Base-by-base conservation (phyloP, 805 yeast species). In the Teunomyces panamensis region DNA sequence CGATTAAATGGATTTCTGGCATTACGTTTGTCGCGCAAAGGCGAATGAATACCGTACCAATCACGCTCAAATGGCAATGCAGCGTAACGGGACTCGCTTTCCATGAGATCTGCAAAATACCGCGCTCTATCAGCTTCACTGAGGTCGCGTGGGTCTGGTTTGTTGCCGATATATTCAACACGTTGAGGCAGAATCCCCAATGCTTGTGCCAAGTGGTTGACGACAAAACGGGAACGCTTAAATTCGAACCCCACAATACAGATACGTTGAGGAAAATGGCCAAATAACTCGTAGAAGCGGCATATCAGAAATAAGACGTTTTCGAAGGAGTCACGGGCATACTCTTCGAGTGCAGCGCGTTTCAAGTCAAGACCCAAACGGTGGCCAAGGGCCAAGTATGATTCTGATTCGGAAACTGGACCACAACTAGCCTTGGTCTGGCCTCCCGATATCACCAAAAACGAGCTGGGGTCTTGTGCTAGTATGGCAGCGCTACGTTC, bases 261-360 rank as follows among this genome's bases (percentile, higher is more conserved):
- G 3, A 87, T 67, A 2, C 53, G 53, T 0, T 55, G 39, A 0
- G 96, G 95, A 51, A 76, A 84, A 0, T 7, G 17, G 0, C 73
- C 68, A 3, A 67, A 60, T 1, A 74, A 49, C 52, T 83, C 81
- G 28, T 75, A 61, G 58, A 74, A 87, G 44, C 81, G 66, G 30
- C 78, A 70, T 2, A 85, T 53, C 53, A 85, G 80, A 61, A 80
- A 86, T 2, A 86, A 50, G 5, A 87, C 77, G 62, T 88, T 88
- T 58, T 88, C 95, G 59, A 84, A 84, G 1, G 94, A 86, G 62
- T 88, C 96, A 34, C 89, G 67, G 0, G 96, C 89, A 60, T 63
- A 84, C 54, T 85, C 91, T 57, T 88, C 96, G 1, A 82, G 65
- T 5, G 70, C 50, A 0, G 84, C 63, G 27, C 48, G 52, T 37